Evolutionary conservation across 345 rosid species (phyloP).

Genomic region (Pugionium cornutum): DNA sequence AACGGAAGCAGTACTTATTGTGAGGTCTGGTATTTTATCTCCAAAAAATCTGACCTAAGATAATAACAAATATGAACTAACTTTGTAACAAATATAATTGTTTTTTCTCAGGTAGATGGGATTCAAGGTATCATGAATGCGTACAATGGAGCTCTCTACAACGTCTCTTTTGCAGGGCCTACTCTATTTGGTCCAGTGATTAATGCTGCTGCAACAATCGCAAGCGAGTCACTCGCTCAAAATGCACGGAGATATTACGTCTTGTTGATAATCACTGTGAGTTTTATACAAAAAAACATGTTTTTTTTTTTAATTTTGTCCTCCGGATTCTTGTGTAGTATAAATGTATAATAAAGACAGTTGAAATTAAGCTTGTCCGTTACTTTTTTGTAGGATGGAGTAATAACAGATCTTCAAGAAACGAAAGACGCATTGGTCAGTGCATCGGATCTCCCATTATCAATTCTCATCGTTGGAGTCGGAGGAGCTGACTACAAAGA

Average conservation of each 20-base stretch:
- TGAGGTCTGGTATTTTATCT: constrained; percentile 51
- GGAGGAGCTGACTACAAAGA: constrained; percentile 99
- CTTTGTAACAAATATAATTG: background rate
- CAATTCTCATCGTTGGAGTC: constrained; percentile 91
- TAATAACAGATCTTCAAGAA: constrained; percentile 94
- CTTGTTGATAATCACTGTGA: constrained; percentile 88
- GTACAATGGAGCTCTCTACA: constrained; percentile 75
- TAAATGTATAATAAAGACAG: background rate
- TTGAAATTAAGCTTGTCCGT: constrained; percentile 6
- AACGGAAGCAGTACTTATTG: constrained; percentile 80
- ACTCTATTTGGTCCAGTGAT: constrained; percentile 95
- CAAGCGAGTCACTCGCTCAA: constrained; percentile 67
- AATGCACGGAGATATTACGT: constrained; percentile 61
- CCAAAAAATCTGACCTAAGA: background rate
- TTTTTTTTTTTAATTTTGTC: background rate
- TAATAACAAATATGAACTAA: constrained; percentile 6
- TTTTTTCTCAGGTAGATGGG: constrained; percentile 71
- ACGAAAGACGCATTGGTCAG: constrained; percentile 87
- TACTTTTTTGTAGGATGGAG: constrained; percentile 64
- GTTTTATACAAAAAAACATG: constrained; percentile 2
- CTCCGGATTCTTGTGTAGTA: constrained; percentile 7
- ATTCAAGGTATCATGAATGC: constrained; percentile 84
- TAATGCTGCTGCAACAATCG: constrained; percentile 66
- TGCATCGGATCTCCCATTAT: constrained; percentile 90
- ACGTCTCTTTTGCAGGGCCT: constrained; percentile 98